Conservation (phyloP, 805 yeast species). For the Starmerella apicola region DNA sequence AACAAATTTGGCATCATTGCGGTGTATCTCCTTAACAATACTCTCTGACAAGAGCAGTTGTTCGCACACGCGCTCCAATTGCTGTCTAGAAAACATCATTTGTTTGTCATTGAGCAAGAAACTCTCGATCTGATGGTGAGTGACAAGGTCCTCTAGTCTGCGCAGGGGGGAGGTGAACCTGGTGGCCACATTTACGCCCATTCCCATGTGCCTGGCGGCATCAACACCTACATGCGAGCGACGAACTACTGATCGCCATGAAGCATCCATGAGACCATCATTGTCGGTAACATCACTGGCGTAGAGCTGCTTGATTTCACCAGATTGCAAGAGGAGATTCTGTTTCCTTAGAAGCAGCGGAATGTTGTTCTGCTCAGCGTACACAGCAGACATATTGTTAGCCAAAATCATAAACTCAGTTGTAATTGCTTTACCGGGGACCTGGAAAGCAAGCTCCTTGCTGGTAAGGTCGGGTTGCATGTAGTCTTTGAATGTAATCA, state of each 20-base stretch:
- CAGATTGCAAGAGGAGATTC: conserved; percentile 16
- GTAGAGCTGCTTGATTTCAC: neutral
- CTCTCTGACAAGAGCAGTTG: conserved; percentile 4
- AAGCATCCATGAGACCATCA: conserved; percentile 24
- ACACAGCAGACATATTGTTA: conserved; percentile 35
- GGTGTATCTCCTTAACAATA: neutral
- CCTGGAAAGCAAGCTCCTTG: conserved; percentile 13
- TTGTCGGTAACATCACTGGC: conserved; percentile 1
- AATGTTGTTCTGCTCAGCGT: conserved; percentile 17
- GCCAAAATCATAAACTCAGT: conserved; percentile 77
- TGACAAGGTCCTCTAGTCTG: conserved; percentile 65
- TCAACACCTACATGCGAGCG: conserved; percentile 39
- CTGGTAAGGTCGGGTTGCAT: conserved; percentile 4
- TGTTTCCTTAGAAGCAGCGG: conserved; percentile 25
- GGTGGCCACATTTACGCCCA: conserved; percentile 52
- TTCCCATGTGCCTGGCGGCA: conserved; percentile 43
- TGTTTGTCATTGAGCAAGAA: conserved; percentile 24
- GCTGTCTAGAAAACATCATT: conserved; percentile 5
- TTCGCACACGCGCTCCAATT: conserved; percentile 5
- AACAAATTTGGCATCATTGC: neutral
- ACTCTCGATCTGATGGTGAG: conserved; percentile 63
- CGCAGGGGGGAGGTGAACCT: conserved; percentile 85
- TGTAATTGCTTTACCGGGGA: conserved; percentile 40
- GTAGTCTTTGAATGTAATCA: conserved; percentile 28
- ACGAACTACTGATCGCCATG: conserved; percentile 36